phyloP scores from a whole-genome alignment of 1,284 basidiomycete species.

The Cryptococcus amylolentus region DNA sequence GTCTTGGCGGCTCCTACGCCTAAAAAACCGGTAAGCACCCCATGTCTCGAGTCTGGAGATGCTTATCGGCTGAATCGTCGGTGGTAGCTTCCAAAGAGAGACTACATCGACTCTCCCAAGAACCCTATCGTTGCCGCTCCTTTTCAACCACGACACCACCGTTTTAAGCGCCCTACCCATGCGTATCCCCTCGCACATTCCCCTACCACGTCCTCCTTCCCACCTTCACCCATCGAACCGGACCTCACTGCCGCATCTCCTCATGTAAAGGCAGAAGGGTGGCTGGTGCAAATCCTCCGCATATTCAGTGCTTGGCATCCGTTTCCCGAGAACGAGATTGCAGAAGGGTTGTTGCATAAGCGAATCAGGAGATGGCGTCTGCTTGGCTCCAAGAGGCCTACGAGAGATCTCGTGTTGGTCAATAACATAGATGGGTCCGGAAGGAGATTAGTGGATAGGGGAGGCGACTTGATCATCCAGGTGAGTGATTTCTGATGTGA shows the following conservation, averaged over 20 bases:
- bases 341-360: too few relatives aligned
- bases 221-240: neutral
- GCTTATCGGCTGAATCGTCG: too few relatives aligned
- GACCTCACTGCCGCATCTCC: neutral
- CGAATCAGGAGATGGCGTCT: too few relatives aligned
- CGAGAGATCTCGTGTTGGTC: neutral
- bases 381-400: neutral
- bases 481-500: conserved; percentile 1
- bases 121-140: too few relatives aligned
- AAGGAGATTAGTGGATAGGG: conserved; percentile 9
- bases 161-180: neutral
- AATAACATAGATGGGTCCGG: conserved; percentile 4
- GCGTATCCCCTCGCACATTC: neutral
- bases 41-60: too few relatives aligned
- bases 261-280: neutral
- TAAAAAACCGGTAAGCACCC: too few relatives aligned
- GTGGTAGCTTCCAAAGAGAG: too few relatives aligned
- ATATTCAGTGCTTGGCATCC: too few relatives aligned
- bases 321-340: too few relatives aligned
- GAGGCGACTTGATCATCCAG: conserved; percentile 8
- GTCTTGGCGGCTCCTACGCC: too few relatives aligned
- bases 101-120: too few relatives aligned
- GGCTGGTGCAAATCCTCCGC: too few relatives aligned
- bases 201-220: neutral
- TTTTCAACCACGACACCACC: neutral